Evolutionary conservation across 352 stramenopile species (phyloP), one percentile per base, ranked within the genome.

Genomic region (Phytophthora kernoviae): DNA sequence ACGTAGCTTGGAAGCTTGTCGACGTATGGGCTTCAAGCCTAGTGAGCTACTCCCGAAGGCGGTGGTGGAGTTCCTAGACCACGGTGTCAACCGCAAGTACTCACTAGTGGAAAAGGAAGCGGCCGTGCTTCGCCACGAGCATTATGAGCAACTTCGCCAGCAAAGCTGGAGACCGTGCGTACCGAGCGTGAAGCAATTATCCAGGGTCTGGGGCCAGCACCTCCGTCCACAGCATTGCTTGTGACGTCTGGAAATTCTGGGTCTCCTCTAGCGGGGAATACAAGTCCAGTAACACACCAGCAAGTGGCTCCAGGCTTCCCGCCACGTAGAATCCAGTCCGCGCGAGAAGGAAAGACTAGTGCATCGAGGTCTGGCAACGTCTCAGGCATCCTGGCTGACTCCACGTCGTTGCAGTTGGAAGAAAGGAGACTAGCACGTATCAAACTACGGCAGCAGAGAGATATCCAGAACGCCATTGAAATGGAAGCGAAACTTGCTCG

Each of bases 381-480:
- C 21, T 20, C 46, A 3, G 43, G 37, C 27, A 21, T 15, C 12
- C 17, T 81, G 6, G 65, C 51, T 0, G 68, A 80, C 27, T 88
- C 78, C 36, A 90, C 80, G 7, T 77, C 89, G 60, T 40, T 88
- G 3, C 77, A 84, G 44, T 45, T 90, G 14, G 84, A 93, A 49
- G 82, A 90, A 18, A 67, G 66, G 22, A 65, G 82, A 12, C 63
- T 93, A 8, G 70, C 78, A 24, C 69, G 77, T 14, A 91, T 93
- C 34, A 93, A 91, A 48, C 45, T 78, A 33, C 75, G 82, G 0
- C 84, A 93, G 56, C 65, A 91, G 53, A 81, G 78, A 26, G 84
- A 93, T 32, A 83, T 93, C 47, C 80, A 88, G 26, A 66, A 61
- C 32, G 75, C 88, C n/a, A 87, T 93, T 56, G 80, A 93, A 27